Conservation (phyloP, 116 monocot species). For the Zostera marina region DNA sequence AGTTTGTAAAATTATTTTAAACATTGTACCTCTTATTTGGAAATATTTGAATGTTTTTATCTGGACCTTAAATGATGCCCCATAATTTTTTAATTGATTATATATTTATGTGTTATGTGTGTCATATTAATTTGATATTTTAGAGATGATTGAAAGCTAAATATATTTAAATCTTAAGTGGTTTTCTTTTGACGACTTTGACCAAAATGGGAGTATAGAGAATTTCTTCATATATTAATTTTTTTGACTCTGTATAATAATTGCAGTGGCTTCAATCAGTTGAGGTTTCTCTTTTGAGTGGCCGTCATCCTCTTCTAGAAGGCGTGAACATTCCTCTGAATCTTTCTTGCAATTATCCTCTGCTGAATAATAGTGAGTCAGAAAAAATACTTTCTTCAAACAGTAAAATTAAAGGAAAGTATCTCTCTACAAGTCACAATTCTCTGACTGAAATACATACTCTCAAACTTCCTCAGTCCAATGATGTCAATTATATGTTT, state of each 20-base stretch:
- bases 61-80: neutral
- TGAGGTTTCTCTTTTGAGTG: constrained; percentile 77
- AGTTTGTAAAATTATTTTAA: neutral
- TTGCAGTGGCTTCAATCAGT: constrained; percentile 96
- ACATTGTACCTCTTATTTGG: neutral
- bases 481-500: constrained; percentile 5
- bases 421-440: neutral
- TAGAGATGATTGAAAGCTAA: neutral
- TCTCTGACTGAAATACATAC: neutral
- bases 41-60: neutral
- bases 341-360: constrained; percentile 1
- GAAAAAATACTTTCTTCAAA: neutral
- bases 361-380: neutral
- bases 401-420: constrained; percentile 3
- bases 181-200: neutral
- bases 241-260: constrained; percentile 1
- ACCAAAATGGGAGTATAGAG: neutral
- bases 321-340: constrained; percentile 61
- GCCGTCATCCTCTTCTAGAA: constrained; percentile 80
- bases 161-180: neutral
- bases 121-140: neutral
- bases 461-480: constrained; percentile 1
- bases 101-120: neutral
- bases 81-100: neutral
- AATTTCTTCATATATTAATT: neutral